phyloP scores from a whole-genome alignment of 108 stramenopile genomes.

The Cyclotella distinguenda region DNA sequence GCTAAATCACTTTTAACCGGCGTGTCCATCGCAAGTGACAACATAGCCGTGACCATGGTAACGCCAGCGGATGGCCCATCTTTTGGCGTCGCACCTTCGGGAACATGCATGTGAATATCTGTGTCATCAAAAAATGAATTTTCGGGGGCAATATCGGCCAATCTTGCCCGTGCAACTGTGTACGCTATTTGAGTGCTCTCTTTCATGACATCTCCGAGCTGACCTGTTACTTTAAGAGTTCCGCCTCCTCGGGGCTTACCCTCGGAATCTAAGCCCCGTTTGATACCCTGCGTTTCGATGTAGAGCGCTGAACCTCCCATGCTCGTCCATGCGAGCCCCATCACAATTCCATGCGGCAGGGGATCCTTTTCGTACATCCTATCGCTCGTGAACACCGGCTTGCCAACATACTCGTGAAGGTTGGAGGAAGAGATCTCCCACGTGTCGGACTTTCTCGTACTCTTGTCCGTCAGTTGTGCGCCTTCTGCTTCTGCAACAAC shows the following conservation, averaged over 20 bases:
- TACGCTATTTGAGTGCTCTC: slow-evolving; percentile 93
- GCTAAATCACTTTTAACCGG: slow-evolving; percentile 93
- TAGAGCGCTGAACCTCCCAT: slow-evolving; percentile 97
- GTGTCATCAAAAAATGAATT: slow-evolving; percentile 78
- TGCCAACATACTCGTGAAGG: slow-evolving; percentile 91
- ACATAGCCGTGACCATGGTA: slow-evolving; percentile 95
- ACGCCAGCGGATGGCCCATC: slow-evolving; percentile 98
- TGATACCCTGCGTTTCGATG: slow-evolving; percentile 93
- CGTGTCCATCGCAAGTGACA: slow-evolving; percentile 85
- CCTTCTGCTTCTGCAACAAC: slow-evolving; percentile 88
- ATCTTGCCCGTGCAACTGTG: slow-evolving; percentile 86
- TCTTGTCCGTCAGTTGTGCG: slow-evolving; percentile 69
- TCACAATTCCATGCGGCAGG: slow-evolving; percentile 93
- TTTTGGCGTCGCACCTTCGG: slow-evolving; percentile 98
- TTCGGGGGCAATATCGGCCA: slow-evolving; percentile 63
- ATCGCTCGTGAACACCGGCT: slow-evolving; percentile 90
- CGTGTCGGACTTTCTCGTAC: slow-evolving; percentile 66
- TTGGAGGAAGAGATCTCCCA: slow-evolving; percentile 73
- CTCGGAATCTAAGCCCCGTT: slow-evolving; percentile 64
- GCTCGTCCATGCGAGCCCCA: slow-evolving; percentile 97
- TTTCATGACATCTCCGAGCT: slow-evolving; percentile 95
- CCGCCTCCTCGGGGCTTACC: slow-evolving; percentile 80
- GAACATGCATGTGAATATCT: slow-evolving; percentile 98
- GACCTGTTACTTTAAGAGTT: slow-evolving; percentile 87
- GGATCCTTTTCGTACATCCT: slow-evolving; percentile 89